Evolutionary conservation across 176 grass and related monocot species (phyloP).

Genomic region (Musa troglodytarum): DNA sequence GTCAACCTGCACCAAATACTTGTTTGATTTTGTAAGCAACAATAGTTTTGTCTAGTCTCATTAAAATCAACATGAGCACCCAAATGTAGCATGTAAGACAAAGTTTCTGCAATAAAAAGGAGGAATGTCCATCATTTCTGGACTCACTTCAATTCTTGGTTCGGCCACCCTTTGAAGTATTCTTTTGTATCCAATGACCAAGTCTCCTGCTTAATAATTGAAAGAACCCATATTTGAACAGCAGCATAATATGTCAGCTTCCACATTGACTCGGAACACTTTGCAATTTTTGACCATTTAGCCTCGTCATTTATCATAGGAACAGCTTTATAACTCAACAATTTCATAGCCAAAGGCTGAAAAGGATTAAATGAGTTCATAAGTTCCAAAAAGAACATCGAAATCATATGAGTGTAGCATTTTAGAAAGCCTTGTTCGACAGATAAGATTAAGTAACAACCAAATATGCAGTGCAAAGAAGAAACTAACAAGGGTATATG

Average conservation of each 20-base stretch:
- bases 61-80: neutral
- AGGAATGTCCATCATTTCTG: constrained; percentile 4
- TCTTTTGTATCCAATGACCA: constrained; percentile 76
- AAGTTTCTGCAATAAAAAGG: neutral
- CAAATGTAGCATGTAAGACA: neutral
- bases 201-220: constrained; percentile 69
- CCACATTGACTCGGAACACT: constrained; percentile 98
- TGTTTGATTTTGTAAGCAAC: too few relatives aligned
- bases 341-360: constrained; percentile 61
- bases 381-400: constrained; percentile 6
- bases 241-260: constrained; percentile 86
- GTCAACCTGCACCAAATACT: neutral
- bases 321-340: constrained; percentile 50
- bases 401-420: neutral
- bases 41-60: too few relatives aligned
- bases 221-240: constrained; percentile 79
- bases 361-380: constrained; percentile 9
- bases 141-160: constrained; percentile 66
- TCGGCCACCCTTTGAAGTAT: constrained; percentile 80
- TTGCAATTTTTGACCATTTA: constrained; percentile 53
- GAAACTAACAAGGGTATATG: neutral
- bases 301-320: constrained; percentile 51
- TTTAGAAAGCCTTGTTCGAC: neutral
- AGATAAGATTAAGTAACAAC: neutral
- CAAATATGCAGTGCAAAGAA: neutral